Conservation (phyloP, 169 alveolate species). For the Miamiensis avidus region DNA sequence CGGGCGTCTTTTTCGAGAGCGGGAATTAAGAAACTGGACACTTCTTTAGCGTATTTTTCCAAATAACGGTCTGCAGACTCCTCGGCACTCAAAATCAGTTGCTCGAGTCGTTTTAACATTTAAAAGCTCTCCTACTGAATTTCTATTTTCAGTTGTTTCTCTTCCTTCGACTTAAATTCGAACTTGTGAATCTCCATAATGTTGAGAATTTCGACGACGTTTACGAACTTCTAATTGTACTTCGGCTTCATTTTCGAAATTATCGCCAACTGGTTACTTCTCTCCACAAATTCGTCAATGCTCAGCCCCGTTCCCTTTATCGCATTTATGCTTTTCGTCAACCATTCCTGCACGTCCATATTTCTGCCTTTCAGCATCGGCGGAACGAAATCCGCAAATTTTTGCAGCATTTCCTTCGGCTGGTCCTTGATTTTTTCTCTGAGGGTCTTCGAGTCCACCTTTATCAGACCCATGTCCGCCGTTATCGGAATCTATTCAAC, state of each 20-base stretch:
- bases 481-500: slow-evolving; percentile 39
- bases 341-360: slow-evolving; percentile 62
- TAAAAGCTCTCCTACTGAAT: not conserved
- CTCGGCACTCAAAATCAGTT: slow-evolving; percentile 57
- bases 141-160: slow-evolving; percentile 37
- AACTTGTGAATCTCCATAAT: slow-evolving; percentile 52
- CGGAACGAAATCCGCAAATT: slow-evolving; percentile 57
- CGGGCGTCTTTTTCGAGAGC: slow-evolving; percentile 50
- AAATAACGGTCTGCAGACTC: slow-evolving; percentile 59
- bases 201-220: slow-evolving; percentile 53
- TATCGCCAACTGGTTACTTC: slow-evolving; percentile 41
- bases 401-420: slow-evolving; percentile 51
- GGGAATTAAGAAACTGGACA: slow-evolving; percentile 62
- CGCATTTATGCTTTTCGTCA: slow-evolving; percentile 17
- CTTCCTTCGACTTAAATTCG: slow-evolving; percentile 60
- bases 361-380: slow-evolving; percentile 50
- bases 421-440: slow-evolving; percentile 47
- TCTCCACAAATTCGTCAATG: slow-evolving; percentile 70
- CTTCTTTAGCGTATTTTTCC: slow-evolving; percentile 67
- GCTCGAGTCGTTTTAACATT: slow-evolving; percentile 46
- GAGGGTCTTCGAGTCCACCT: slow-evolving; percentile 47
- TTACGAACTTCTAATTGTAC: slow-evolving; percentile 48
- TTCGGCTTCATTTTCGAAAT: slow-evolving; percentile 50
- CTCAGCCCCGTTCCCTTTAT: slow-evolving; percentile 47
- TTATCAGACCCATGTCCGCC: slow-evolving; percentile 53